phyloP scores from a whole-genome alignment of 2,329 filamentous ascomycete species.

The Dactylonectria macrodidyma region DNA sequence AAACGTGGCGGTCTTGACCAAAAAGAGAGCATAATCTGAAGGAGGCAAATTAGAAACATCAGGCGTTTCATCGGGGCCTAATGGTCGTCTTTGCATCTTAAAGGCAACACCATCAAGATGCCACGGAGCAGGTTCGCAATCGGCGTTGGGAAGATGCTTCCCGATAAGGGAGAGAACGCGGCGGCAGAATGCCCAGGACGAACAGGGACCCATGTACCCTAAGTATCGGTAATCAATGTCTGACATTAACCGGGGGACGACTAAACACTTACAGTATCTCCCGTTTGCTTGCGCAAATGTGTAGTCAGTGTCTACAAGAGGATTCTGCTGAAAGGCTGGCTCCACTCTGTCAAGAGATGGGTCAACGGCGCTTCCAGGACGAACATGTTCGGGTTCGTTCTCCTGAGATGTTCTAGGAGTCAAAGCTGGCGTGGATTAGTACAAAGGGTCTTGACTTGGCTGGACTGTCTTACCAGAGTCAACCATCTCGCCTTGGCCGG shows the following conservation, averaged over 20 bases:
- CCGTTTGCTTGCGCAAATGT: conserved; percentile 42
- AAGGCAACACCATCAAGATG: conserved; percentile 47
- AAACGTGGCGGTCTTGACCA: conserved; percentile 44
- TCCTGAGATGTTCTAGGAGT: conserved; percentile 22
- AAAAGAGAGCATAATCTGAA: conserved; percentile 43
- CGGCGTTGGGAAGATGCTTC: conserved; percentile 44
- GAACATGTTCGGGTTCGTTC: conserved; percentile 20
- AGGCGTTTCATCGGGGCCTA: conserved; percentile 40
- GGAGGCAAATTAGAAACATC: conserved; percentile 43
- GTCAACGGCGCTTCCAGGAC: conserved; percentile 17
- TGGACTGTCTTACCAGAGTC: neutral
- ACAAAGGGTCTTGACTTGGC: neutral
- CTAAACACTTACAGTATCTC: conserved; percentile 31
- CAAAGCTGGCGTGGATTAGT: conserved; percentile 1
- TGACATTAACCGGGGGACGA: rapidly evolving
- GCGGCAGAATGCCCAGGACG: conserved; percentile 46
- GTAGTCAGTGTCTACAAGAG: conserved; percentile 45
- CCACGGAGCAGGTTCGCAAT: conserved; percentile 43
- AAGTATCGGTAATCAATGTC: neutral
- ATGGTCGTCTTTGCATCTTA: conserved; percentile 38
- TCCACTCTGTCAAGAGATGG: conserved; percentile 34
- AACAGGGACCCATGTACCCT: conserved; percentile 49
- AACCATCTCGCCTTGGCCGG: conserved; percentile 4
- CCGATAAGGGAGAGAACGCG: conserved; percentile 43
- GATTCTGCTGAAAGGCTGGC: conserved; percentile 44